These are phyloP conservation scores for Neovahlkampfia damariscottae DNA, from an alignment of 78 protist genomes.

Conservation along the genomic window DNA sequence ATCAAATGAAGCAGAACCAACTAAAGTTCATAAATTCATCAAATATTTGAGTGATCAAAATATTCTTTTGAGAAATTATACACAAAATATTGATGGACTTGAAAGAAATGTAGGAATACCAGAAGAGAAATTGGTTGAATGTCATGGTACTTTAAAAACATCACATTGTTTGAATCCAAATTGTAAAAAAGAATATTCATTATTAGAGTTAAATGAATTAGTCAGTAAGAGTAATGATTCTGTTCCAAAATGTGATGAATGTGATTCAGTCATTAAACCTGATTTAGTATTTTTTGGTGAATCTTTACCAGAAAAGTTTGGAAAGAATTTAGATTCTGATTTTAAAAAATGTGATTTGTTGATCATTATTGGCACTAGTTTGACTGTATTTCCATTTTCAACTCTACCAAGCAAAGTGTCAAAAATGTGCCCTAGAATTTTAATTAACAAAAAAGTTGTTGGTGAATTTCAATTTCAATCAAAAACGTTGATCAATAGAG, in stretches of 20 bases:
- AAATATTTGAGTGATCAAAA: conserved; percentile 47
- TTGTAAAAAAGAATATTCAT: not conserved
- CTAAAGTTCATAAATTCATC: conserved; percentile 66
- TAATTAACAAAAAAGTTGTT: conserved; percentile 18
- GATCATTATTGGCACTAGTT: conserved; percentile 71
- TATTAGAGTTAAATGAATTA: no score
- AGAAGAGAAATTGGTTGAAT: conserved; percentile 44
- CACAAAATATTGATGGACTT: conserved; percentile 86
- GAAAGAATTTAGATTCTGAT: conserved; percentile 19
- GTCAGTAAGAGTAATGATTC: not conserved
- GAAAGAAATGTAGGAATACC: conserved; percentile 57
- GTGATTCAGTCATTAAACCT: conserved; percentile 30
- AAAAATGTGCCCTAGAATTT: conserved; percentile 8
- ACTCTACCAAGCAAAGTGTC: conserved; percentile 14
- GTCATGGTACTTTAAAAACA: conserved; percentile 66
- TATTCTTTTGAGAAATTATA: conserved; percentile 65
- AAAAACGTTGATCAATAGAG: no score
- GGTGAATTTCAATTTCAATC: no score
- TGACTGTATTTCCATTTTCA: conserved; percentile 64
- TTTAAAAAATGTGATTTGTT: conserved; percentile 44
- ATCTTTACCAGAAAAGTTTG: conserved; percentile 47
- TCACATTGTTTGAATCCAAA: conserved; percentile 42
- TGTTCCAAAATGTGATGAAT: conserved; percentile 4
- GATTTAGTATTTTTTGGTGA: conserved; percentile 79
- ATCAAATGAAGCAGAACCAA: conserved; percentile 37